Conservation (phyloP, 2,329 filamentous ascomycete species). For the Acephala macrosclerotiorum region DNA sequence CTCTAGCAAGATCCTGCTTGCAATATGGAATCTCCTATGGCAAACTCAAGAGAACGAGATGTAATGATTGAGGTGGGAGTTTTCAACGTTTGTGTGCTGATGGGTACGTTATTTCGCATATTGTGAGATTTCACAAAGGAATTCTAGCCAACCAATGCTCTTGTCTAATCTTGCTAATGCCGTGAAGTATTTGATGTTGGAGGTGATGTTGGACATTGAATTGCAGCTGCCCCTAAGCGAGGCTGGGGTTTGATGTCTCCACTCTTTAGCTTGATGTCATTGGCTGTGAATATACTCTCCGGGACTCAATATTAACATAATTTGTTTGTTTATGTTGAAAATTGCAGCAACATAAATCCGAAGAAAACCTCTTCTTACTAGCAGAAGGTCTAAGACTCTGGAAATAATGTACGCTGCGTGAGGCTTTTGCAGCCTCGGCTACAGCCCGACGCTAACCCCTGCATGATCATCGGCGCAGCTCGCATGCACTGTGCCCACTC, state of each 20-base stretch:
- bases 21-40: neutral
- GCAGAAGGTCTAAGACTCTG: no score
- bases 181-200: neutral
- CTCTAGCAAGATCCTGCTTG: neutral
- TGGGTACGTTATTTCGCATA: no score
- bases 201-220: neutral
- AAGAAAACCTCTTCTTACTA: no score
- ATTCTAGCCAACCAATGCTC: neutral
- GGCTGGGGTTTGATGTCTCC: neutral
- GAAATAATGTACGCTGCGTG: neutral
- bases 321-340: no score
- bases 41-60: neutral
- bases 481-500: neutral
- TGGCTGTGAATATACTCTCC: no score
- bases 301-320: no score
- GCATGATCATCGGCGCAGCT: conserved; percentile 8
- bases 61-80: no score
- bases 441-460: conserved; percentile 3
- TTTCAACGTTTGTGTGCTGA: no score
- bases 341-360: no score
- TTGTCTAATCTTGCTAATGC: neutral
- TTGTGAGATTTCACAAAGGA: no score
- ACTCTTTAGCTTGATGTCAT: neutral
- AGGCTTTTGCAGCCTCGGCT: conserved; percentile 13
- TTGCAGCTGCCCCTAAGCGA: no score